phyloP scores from a whole-genome alignment of 371 early-diverging fungal species.

The Zopfochytrium polystomum region DNA sequence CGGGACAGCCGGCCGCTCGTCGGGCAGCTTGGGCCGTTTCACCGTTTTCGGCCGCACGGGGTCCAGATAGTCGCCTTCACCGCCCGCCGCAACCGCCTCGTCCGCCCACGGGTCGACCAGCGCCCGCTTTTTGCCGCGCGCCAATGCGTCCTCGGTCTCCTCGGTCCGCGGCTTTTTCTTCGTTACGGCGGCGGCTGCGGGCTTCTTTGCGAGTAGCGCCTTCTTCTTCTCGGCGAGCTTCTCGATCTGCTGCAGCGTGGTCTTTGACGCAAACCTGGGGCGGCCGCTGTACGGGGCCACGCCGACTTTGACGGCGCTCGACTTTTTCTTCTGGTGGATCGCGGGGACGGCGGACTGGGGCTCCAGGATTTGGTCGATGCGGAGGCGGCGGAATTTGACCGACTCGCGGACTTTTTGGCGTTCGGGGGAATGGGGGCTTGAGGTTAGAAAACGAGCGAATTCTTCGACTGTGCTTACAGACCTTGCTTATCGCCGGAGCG shows the following conservation, averaged over 20 bases:
- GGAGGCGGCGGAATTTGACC: slow-evolving; percentile 57
- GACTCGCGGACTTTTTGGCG: slow-evolving; percentile 23
- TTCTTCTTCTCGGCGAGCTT: slow-evolving; percentile 30
- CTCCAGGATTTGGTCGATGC: slow-evolving; percentile 74
- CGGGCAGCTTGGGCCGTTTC: slow-evolving; percentile 50
- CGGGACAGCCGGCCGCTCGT: slow-evolving; percentile 52
- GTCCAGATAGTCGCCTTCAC: slow-evolving; percentile 1
- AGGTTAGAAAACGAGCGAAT: slow-evolving; percentile 1
- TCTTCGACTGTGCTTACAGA: slow-evolving; percentile 10
- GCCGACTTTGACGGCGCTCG: slow-evolving; percentile 14
- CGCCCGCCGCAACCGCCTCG: too few relatives aligned
- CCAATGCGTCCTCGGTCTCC: too few relatives aligned
- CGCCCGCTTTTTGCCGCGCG: too few relatives aligned
- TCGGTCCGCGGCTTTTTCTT: too few relatives aligned
- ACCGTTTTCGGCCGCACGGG: slow-evolving; percentile 9
- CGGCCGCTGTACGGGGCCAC: slow-evolving; percentile 9
- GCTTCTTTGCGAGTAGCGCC: too few relatives aligned
- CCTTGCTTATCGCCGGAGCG: slow-evolving; percentile 63
- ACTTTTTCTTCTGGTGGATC: slow-evolving; percentile 15
- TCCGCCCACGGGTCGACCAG: too few relatives aligned
- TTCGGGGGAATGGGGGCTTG: too few relatives aligned
- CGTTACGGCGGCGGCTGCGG: too few relatives aligned
- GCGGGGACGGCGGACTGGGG: slow-evolving; percentile 56
- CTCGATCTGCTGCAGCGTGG: slow-evolving; percentile 17
- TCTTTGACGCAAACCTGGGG: slow-evolving; percentile 29